A percentile compares a stretch with the other conserved stretches of the same genome.
Evolutionary conservation across 805 yeast genomes (phyloP).

Genomic region (Lachancea thermotolerans): DNA sequence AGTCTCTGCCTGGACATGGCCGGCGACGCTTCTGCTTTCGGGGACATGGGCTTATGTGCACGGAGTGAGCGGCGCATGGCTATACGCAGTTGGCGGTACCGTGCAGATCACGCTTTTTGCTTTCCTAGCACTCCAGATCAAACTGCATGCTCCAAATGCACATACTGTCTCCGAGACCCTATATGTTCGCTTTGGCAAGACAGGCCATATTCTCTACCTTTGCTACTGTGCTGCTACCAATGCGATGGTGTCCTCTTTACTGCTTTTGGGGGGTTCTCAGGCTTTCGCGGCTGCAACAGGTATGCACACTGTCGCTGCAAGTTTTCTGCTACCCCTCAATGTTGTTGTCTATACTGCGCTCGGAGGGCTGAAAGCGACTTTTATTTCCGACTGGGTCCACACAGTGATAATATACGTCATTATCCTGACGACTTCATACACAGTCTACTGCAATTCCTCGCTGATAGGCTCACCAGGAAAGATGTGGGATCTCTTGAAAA

Average conservation of each 20-base stretch:
- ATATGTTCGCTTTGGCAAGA: slow-evolving; percentile 33
- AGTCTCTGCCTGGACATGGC: slow-evolving; percentile 42
- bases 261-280: slow-evolving; percentile 41
- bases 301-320: slow-evolving; percentile 40
- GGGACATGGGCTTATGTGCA: slow-evolving; percentile 36
- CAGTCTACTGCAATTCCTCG: slow-evolving; percentile 33
- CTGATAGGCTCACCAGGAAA: slow-evolving; percentile 40
- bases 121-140: slow-evolving; percentile 35
- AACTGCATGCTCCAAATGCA: slow-evolving; percentile 37
- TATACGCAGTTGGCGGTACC: slow-evolving; percentile 35
- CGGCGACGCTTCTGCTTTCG: slow-evolving; percentile 35
- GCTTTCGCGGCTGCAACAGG: slow-evolving; percentile 38
- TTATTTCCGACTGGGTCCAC: slow-evolving; percentile 46
- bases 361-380: slow-evolving; percentile 48
- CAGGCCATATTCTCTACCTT: slow-evolving; percentile 33
- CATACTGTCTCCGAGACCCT: slow-evolving; percentile 38
- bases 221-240: slow-evolving; percentile 36
- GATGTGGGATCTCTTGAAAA: slow-evolving; percentile 37
- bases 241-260: slow-evolving; percentile 33
- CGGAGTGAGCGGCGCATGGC: slow-evolving; percentile 38
- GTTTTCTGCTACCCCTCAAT: slow-evolving; percentile 40
- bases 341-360: slow-evolving; percentile 43
- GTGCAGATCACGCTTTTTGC: slow-evolving; percentile 35
- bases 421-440: slow-evolving; percentile 31
- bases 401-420: slow-evolving; percentile 40